A percentile compares a stretch with the other conserved stretches of the same genome.
phyloP scores from a whole-genome alignment of 2,329 filamentous ascomycete genomes.

The Rachicladosporium sp. region DNA sequence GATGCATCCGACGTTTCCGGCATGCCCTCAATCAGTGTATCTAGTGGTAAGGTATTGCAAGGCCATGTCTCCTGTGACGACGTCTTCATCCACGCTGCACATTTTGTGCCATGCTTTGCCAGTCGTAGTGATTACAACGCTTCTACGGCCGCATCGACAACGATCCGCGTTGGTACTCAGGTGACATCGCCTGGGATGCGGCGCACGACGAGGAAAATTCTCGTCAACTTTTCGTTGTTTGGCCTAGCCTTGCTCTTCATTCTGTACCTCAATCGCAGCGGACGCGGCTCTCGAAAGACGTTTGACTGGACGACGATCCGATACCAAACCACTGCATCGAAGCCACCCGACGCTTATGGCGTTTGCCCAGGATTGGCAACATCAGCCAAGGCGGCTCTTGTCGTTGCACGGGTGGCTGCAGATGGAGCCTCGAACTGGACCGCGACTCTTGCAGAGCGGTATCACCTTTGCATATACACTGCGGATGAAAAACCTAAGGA shows the following conservation, averaged over 20 bases:
- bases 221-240: slow-evolving; percentile 27
- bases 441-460: slow-evolving; percentile 25
- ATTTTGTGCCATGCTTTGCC: too few species aligned
- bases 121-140: too few species aligned
- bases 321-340: slow-evolving; percentile 28
- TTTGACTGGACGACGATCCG: slow-evolving; percentile 34
- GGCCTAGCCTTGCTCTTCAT: slow-evolving; percentile 23
- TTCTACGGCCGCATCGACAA: too few species aligned
- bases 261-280: slow-evolving; percentile 25
- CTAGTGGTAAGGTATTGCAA: too few species aligned
- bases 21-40: too few species aligned
- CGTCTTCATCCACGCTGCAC: too few species aligned
- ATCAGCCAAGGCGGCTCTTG: slow-evolving; percentile 31
- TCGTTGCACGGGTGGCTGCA: slow-evolving; percentile 29
- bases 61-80: too few species aligned
- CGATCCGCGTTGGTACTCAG: too few species aligned
- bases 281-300: slow-evolving; percentile 2
- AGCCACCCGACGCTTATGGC: slow-evolving; percentile 25
- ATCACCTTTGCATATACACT: slow-evolving; percentile 36
- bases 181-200: slow-evolving; percentile 16
- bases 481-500: slow-evolving; percentile 24
- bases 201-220: slow-evolving; percentile 24
- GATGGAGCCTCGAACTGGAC: slow-evolving; percentile 35
- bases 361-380: slow-evolving; percentile 30
- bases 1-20: too few species aligned